phyloP scores from a whole-genome alignment of 2,329 filamentous ascomycete genomes.

The Neofusicoccum umdonicola region DNA sequence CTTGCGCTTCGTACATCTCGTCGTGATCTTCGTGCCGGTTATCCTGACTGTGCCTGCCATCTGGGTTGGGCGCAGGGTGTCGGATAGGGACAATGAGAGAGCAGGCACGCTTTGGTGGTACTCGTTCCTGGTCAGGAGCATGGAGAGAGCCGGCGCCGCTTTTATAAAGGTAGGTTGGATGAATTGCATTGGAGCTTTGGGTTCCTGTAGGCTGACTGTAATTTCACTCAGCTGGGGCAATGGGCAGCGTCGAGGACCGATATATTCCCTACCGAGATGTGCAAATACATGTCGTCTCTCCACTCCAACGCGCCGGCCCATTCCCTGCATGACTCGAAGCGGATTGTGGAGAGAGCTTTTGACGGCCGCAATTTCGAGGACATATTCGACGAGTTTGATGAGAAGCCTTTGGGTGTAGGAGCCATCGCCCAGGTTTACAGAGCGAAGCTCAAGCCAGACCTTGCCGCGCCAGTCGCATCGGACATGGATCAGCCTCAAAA shows the following conservation, averaged over 20 bases:
- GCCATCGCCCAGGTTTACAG: conserved; percentile 98
- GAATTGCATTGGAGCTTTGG: conserved; percentile 41
- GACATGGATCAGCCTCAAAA: conserved; percentile 56
- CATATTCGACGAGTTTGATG: conserved; percentile 94
- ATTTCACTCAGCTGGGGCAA: conserved; percentile 71
- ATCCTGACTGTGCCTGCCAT: conserved; percentile 75
- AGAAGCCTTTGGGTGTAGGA: conserved; percentile 84
- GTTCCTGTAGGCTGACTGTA: conserved; percentile 12
- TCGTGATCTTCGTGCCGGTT: conserved; percentile 87
- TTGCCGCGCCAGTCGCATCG: conserved; percentile 62
- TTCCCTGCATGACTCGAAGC: conserved; percentile 74
- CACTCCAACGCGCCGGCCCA: conserved; percentile 95
- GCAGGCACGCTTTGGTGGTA: conserved; percentile 94
- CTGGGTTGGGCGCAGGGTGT: conserved; percentile 69
- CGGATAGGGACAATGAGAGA: conserved; percentile 69
- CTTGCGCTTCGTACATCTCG: conserved; percentile 80
- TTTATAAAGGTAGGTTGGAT: conserved; percentile 98
- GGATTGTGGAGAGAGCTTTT: conserved; percentile 79
- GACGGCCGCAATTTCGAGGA: conserved; percentile 76
- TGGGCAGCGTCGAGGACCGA: conserved; percentile 96
- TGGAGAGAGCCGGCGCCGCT: conserved; percentile 91
- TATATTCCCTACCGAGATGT: conserved; percentile 93
- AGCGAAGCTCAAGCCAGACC: conserved; percentile 79
- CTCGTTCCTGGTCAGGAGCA: conserved; percentile 75
- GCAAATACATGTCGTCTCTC: conserved; percentile 86